A percentile compares a stretch with the other conserved stretches of the same genome.
Conservation (phyloP, 805 yeast genomes). For the Yamadazyma scolyti region DNA sequence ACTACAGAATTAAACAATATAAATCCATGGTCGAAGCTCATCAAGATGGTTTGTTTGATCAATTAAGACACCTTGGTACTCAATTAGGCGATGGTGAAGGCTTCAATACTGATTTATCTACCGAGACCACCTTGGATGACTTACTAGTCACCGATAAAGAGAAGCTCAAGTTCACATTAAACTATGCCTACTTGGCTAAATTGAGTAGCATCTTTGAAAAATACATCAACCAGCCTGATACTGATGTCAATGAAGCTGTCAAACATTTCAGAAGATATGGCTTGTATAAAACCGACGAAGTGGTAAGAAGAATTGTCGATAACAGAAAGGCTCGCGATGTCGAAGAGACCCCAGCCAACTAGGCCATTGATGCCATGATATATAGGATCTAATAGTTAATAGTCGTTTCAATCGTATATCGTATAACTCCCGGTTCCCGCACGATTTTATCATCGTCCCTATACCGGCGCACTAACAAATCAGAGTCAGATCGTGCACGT, state of each 20-base stretch:
- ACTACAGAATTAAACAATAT: conserved; percentile 54
- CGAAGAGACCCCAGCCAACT: conserved; percentile 2
- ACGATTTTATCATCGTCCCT: no score
- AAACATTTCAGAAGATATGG: conserved; percentile 69
- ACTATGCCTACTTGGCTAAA: conserved; percentile 52
- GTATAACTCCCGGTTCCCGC: no score
- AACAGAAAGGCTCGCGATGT: conserved; percentile 34
- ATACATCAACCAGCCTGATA: conserved; percentile 31
- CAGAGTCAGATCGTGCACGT: conserved; percentile 1
- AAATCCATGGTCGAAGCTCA: conserved; percentile 81
- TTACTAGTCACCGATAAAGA: conserved; percentile 18
- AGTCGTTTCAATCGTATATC: no score
- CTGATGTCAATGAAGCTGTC: conserved; percentile 40
- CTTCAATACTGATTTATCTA: conserved; percentile 53
- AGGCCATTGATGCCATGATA: no score
- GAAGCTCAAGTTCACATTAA: conserved; percentile 44
- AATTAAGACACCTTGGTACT: conserved; percentile 57
- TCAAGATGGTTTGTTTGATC: conserved; percentile 63
- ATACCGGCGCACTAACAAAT: no score
- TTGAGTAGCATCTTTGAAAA: conserved; percentile 48
- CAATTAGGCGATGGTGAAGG: conserved; percentile 80
- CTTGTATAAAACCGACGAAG: conserved; percentile 46
- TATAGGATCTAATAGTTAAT: no score
- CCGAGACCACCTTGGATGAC: conserved; percentile 25
- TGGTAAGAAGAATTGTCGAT: conserved; percentile 33